Conservation (phyloP, 2,329 filamentous ascomycete species). For the Trichophaea hybrida region DNA sequence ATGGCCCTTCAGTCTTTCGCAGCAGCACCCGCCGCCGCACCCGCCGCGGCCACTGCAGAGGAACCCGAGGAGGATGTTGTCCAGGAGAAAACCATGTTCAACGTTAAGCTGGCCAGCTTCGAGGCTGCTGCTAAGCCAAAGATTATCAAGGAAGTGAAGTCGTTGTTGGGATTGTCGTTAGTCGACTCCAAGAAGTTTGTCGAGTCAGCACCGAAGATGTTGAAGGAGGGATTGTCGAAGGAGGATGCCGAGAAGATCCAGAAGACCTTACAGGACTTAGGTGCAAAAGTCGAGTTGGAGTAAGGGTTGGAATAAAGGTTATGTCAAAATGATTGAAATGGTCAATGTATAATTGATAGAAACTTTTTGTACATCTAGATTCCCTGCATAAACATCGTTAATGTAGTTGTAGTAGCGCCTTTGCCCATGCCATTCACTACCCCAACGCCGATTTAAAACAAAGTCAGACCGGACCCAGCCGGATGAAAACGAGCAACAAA, state of each 20-base stretch:
- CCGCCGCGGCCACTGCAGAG: conserved; percentile 54
- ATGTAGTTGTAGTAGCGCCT: neutral
- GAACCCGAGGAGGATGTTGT: conserved; percentile 78
- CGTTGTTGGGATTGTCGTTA: conserved; percentile 80
- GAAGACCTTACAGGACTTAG: conserved; percentile 81
- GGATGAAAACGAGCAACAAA: neutral
- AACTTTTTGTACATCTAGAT: neutral
- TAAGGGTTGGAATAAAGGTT: conserved; percentile 36
- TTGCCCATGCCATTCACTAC: too few species aligned
- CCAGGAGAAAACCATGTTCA: conserved; percentile 93
- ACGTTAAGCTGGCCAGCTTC: conserved; percentile 81
- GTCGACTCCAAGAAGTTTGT: conserved; percentile 99
- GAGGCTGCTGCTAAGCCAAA: conserved; percentile 87
- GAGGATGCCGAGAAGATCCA: conserved; percentile 99
- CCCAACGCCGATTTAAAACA: neutral
- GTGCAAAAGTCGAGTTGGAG: conserved; percentile 81
- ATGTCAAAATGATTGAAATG: neutral
- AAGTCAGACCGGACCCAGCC: too few species aligned
- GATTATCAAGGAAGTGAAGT: conserved; percentile 99
- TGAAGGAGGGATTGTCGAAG: conserved; percentile 98
- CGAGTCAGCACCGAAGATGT: conserved; percentile 89
- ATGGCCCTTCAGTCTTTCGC: conserved; percentile 87
- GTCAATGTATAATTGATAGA: neutral
- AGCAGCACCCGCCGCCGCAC: conserved; percentile 45
- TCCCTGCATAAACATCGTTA: neutral